Conservation (phyloP, 208 protist species). For the Crithidia acanthocephali region DNA sequence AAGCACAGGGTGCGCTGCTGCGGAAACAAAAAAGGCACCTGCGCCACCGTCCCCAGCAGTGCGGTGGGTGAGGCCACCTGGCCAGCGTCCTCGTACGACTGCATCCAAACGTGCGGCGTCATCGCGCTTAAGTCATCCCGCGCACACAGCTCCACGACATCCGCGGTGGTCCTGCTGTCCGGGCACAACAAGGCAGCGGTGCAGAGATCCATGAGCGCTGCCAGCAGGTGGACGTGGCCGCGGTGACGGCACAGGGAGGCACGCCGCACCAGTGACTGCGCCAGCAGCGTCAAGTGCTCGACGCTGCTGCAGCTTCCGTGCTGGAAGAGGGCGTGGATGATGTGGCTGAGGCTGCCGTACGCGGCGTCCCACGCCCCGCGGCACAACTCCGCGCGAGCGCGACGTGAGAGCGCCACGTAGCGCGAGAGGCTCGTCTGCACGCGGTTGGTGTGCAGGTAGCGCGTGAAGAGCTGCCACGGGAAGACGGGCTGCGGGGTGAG, state of each 20-base stretch:
- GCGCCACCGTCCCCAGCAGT: constrained; percentile 22
- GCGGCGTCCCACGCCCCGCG: constrained; percentile 24
- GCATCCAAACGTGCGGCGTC: constrained; percentile 24
- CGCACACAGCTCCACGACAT: constrained; percentile 17
- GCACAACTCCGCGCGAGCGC: constrained; percentile 22
- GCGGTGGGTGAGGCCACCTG: constrained; percentile 24
- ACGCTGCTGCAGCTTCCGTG: constrained; percentile 30
- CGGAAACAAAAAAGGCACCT: constrained; percentile 25
- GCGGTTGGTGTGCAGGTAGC: constrained; percentile 38
- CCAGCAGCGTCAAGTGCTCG: constrained; percentile 28
- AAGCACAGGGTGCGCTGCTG: constrained; percentile 24
- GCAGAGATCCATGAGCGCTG: constrained; percentile 26
- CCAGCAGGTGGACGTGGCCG: constrained; percentile 27
- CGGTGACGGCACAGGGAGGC: constrained; percentile 32
- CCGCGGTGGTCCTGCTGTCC: not conserved
- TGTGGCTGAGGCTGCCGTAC: constrained; percentile 27
- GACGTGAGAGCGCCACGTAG: constrained; percentile 12
- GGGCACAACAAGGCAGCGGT: constrained; percentile 26
- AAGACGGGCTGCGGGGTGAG: constrained; percentile 13
- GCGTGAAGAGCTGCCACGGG: constrained; percentile 27
- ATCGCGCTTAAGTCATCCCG: constrained; percentile 13
- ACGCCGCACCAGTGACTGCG: constrained; percentile 28
- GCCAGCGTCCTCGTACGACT: constrained; percentile 23
- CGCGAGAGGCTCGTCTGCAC: constrained; percentile 25
- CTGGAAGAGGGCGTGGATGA: constrained; percentile 38